Evolutionary conservation across 768 basidiomycete species (phyloP), one percentile per base, ranked within the genome.

Genomic region (Rhodotorula toruloides): DNA sequence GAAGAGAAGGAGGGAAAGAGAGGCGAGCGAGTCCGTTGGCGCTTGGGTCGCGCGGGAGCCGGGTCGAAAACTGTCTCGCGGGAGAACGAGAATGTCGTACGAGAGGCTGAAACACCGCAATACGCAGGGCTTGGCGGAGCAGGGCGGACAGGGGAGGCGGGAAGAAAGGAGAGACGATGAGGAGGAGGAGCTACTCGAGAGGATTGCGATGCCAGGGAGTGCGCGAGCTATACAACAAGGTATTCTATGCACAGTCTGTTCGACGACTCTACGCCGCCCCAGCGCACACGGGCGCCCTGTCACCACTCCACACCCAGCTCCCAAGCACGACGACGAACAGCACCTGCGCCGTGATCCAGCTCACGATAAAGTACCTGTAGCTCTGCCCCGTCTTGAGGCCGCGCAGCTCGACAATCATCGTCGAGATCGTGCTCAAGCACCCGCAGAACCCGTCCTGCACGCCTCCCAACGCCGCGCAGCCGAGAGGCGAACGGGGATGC

Each of bases 391-490:
- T 76, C 48, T 79, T 77, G 66, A 92, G 78, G 47, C 83, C 82
- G 40, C 81, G 78, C 29, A 89, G 76, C 76, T 99, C 96, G 14
- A 86, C 86, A 3, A 85, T 87, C 74, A 98, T 94, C 25, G 93
- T 98, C 77, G 89, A 91, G 72, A 99, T 83, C 2, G 96, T 99
- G 3, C 88, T 93, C 72, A 98, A 80, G 79, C 91, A 92, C 17
- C 92, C 96, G 76, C 93, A 97, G 75, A 91, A 97, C 12, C 96
- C 96, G 76, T 97, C 91, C 31, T 81, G 80, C 43, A 98, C 78
- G 2, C 91, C 93, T 74, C 89, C 87, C 47, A 97, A 77, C 27
- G 90, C 80, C 32, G 83, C 81, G 75, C 93, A 96, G 40, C 53
- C 54, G 29, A 73, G 58, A 19, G 46, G n/a, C 11, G 53, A 34